phyloP scores from a whole-genome alignment of 2,329 filamentous ascomycete genomes.

The Verruconis gallopava region DNA sequence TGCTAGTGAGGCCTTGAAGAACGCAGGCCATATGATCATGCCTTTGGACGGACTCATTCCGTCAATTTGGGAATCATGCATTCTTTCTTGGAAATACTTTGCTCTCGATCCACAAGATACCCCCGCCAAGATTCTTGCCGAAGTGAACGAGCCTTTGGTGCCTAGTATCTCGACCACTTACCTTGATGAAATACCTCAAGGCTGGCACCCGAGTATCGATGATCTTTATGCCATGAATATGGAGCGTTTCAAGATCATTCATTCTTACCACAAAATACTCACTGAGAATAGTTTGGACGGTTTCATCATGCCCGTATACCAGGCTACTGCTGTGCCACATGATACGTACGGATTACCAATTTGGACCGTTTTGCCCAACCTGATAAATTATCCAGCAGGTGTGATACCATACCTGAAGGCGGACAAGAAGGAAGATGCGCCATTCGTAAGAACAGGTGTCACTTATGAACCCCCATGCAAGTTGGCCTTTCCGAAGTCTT shows the following conservation, averaged over 20 bases:
- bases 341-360: constrained; percentile 35
- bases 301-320: constrained; percentile 36
- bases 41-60: constrained; percentile 19
- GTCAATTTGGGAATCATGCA: constrained; percentile 19
- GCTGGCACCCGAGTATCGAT: constrained; percentile 24
- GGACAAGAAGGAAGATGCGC: constrained; percentile 30
- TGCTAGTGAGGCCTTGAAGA: constrained; percentile 26
- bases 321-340: constrained; percentile 38
- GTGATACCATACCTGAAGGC: constrained; percentile 34
- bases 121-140: constrained; percentile 20
- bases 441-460: constrained; percentile 22
- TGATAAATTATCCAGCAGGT: constrained; percentile 42
- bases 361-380: constrained; percentile 39
- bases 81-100: constrained; percentile 31
- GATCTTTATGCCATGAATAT: constrained; percentile 31
- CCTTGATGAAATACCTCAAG: constrained; percentile 19
- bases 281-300: constrained; percentile 35
- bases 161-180: constrained; percentile 24
- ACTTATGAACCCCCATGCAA: constrained; percentile 24
- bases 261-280: constrained; percentile 31
- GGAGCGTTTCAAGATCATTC: constrained; percentile 21
- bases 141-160: constrained; percentile 32
- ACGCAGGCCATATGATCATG: constrained; percentile 34
- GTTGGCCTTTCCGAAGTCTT: constrained; percentile 12
- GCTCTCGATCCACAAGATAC: constrained; percentile 26